Conservation (phyloP, 169 alveolate genomes). For the Cryptosporidium baileyi region DNA sequence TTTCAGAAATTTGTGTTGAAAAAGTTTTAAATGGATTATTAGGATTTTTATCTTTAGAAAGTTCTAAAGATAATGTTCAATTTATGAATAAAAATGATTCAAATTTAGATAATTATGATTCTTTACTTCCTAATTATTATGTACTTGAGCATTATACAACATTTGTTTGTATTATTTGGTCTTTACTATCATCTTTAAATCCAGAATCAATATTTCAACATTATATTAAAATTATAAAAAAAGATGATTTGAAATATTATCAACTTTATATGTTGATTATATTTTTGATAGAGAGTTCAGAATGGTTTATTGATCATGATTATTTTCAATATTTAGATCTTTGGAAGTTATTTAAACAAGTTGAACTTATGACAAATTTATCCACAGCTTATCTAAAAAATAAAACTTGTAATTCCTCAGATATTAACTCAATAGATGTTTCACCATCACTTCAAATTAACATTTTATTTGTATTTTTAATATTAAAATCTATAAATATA, state of each 20-base stretch:
- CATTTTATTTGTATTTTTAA: conserved; percentile 5
- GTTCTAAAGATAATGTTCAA: neutral
- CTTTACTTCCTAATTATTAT: conserved; percentile 4
- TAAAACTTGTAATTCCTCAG: neutral
- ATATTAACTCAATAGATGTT: neutral
- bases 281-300: conserved; percentile 24
- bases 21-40: neutral
- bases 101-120: neutral
- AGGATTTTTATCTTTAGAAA: neutral
- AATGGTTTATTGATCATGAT: conserved; percentile 39
- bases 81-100: neutral
- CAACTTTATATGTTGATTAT: conserved; percentile 9
- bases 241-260: neutral
- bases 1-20: conserved; percentile 4
- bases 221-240: neutral
- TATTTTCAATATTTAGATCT: conserved; percentile 12
- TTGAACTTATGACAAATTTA: conserved; percentile 15
- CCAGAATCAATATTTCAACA: conserved; percentile 16
- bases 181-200: conserved; percentile 20
- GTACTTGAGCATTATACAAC: conserved; percentile 27
- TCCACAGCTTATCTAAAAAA: neutral
- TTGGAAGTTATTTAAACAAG: neutral
- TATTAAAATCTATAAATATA: neutral
- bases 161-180: conserved; percentile 36
- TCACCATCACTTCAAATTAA: conserved; percentile 7